Evolutionary conservation across 345 rosid species (phyloP), one percentile per base, ranked within the genome.

Genomic region (Erodium maritimum): DNA sequence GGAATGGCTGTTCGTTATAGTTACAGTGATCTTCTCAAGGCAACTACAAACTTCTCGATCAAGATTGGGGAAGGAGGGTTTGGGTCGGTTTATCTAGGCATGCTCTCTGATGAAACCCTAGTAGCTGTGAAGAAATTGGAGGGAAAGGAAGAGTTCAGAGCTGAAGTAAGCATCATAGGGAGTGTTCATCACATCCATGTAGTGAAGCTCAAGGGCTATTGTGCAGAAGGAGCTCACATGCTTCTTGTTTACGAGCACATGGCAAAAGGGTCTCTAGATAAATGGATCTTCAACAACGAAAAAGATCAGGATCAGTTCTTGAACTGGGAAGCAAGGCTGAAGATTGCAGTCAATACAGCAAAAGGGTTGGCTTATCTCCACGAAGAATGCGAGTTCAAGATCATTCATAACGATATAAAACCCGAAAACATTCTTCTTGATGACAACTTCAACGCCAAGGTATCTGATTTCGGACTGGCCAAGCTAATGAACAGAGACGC

Each of bases 231-330:
- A 45, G 18, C 34, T 20, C 75, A 82, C 54, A 59, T 79, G 59
- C 87, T 82, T 65, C 87, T 82, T 33, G 87, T 73, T 37, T 82
- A 82, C 1, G 87, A 79, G 72, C 79, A 65, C 80, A 66, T 82
- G 82, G 76, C 19, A 20, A 82, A 79, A 0, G 75, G 80, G 37
- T 79, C 83, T 7, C 59, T 79, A 37, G 80, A 79, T 59, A 70
- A 64, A 54, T 79, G 83, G 83, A 79, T 79, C 62, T 79, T 73
- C 74, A 75, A 68, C 60, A 70, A 63, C 17, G 21, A 61, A 62
- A n/a, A n/a, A n/a, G n/a, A 58, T 21, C 65, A 69, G 18, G 71
- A 57, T 50, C 48, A 6, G 50, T 29, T 65, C 2, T 46, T 78
- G 75, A 69, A 58, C 64, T 79, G 83, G 83, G 52, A 73, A 56